Evolutionary conservation across 23 red algal species (phyloP).

Genomic region (Gracilaria domingensis): DNA sequence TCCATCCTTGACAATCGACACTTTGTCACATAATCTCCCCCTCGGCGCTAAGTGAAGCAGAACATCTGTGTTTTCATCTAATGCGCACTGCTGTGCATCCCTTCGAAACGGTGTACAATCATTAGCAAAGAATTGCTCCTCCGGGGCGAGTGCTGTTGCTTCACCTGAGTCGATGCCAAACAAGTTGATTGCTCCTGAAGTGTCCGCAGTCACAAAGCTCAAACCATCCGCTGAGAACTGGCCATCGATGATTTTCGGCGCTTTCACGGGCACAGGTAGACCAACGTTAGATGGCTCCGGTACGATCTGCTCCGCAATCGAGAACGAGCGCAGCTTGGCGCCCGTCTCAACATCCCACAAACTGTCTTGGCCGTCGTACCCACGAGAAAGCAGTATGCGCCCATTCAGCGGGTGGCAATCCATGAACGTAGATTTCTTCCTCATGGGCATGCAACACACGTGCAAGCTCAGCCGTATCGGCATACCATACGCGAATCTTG

Average conservation of each 20-base stretch:
- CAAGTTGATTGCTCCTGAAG: constrained; percentile 75
- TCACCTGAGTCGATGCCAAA: constrained; percentile 68
- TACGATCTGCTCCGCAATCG: constrained; percentile 23
- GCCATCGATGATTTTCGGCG: constrained; percentile 74
- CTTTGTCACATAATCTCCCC: constrained; percentile 82
- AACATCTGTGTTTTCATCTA: constrained; percentile 57
- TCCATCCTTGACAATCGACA: too few relatives aligned
- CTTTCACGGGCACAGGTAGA: constrained; percentile 37
- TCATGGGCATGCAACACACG: constrained; percentile 76
- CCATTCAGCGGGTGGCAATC: constrained; percentile 80
- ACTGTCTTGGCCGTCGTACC: constrained; percentile 70
- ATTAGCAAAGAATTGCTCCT: constrained; percentile 88
- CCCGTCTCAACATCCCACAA: constrained; percentile 91
- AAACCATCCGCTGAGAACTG: constrained; percentile 81
- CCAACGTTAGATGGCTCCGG: background rate
- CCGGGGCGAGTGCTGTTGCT: constrained; percentile 72
- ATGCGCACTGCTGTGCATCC: constrained; percentile 46
- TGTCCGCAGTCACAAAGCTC: constrained; percentile 80
- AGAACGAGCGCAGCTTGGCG: constrained; percentile 61
- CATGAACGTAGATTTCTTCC: constrained; percentile 71
- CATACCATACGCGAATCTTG: constrained; percentile 86
- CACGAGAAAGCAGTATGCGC: constrained; percentile 77
- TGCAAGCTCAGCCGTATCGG: constrained; percentile 49
- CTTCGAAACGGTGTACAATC: constrained; percentile 53
- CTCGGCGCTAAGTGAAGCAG: constrained; percentile 59